Base-by-base conservation (phyloP, 257 asterid genomes). In the Solanum arcanum region DNA sequence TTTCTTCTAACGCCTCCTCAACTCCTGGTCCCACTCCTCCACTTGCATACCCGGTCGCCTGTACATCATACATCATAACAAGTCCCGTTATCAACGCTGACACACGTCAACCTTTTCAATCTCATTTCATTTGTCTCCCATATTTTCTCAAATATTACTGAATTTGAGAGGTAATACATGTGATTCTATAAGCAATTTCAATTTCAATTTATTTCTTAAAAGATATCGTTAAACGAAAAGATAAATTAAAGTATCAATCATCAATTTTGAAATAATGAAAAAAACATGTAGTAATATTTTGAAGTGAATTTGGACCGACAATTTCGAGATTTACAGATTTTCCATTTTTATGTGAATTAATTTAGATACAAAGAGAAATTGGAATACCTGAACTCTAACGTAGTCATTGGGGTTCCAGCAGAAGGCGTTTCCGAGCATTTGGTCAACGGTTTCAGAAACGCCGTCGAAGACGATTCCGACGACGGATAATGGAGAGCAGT, bases 391-490 rank as follows among this genome's bases (percentile, higher is more conserved):
- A 89, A 97, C 92, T 91, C 99, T 91, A 92, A 97, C 90, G 93
- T 97, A 95, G 74, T 93, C 94, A 31, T 91, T 92, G 23, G 94
- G 94, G 88, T 95, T 97, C 98, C 97, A 95, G 93, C 96, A 90
- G 90, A 97, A 97, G 76, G 99, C 98, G 86, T 97, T 93, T 16
- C 98, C 96, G 8, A 97, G 93, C 94, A 97, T 88, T 88, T 97
- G 99, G 88, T 97, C 99, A 6, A 97, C 89, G 37, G 98, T 97
- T 87, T 95, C 99, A 0, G 99, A 95, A 78, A 95, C 96, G 90
- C 99, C 99, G 90, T 95, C 99, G 5, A 95, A 91, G 52, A 88
- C 95, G 83, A 97, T 93, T 89, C 96, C 94, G 86, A 95, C 90
- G 16, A 94, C 90, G 1, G 98, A 89, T 44, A 92, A 91, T 60